Base-by-base conservation (phyloP, 352 stramenopile genomes). In the Blastocystis sp. region DNA sequence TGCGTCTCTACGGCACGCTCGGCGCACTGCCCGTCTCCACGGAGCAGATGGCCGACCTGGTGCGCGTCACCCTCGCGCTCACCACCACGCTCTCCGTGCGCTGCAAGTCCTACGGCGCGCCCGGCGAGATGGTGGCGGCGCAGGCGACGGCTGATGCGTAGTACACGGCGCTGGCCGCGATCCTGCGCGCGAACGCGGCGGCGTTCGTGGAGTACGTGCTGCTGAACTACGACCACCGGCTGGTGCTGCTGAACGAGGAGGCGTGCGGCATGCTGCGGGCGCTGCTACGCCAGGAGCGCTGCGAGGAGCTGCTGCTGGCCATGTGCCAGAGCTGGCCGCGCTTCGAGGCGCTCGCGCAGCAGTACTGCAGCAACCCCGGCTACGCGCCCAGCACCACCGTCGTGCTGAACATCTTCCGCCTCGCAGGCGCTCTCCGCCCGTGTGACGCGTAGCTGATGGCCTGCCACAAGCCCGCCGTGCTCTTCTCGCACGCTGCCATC, bases 41-140 rank as follows among this genome's bases (percentile, higher is more conserved):
- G 23, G 48, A 56, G 41, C 74, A 84, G 38, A n/a, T 84, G 53
- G 38, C 21, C 14, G 74, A 84, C 48, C 56, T 84, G 11, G 34
- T 84, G 28, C n/a, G 34, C 21, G 23, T 56, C 38, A 69, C 56
- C 52, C 28, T 56, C 1, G 48, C 9, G 10, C 48, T 76, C 66
- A 53, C 52, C 4, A 17, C n/a, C 10, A 76, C 66, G 19, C 66
- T 76, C 66, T 76, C 52, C 28, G 40, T 17, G 2, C 14, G 14
- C 10, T 76, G 41, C 66, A 48, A 34, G 23, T 34, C 66, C 41
- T 40, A 21, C n/a, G 66, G 52, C 38, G 9, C 66, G 1, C 19
- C 53, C 3, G 34, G 52, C 41, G 34, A 56, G 48, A 7, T 56
- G 48, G 48, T 56, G 48, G 45, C 10, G 10, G n/a, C 45, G 17